Base-by-base conservation (phyloP, 2,329 filamentous ascomycete species). In the Stylonectria norvegica region DNA sequence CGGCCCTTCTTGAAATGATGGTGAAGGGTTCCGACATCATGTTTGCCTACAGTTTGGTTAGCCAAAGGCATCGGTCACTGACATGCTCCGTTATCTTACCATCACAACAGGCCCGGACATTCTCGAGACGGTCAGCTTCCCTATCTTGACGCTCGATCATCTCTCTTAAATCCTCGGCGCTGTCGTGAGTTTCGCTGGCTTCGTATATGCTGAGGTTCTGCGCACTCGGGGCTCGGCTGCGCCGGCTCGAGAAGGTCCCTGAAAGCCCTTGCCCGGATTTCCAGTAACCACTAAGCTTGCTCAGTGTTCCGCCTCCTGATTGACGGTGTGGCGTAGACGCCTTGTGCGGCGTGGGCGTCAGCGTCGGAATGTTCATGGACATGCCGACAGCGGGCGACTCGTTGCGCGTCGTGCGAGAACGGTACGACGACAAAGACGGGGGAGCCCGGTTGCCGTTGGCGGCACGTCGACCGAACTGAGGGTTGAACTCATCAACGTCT, bases 91-190 rank as follows among this genome's bases (percentile, higher is more conserved):
- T 4, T 8, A 14, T 37, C 84, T 78, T 76, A 91, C 90, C 93
- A 77, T 97, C 93, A 66, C 93, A 98, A 70, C 93, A 98, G 44
- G 91, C 90, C 60, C 93, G 78, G 50, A 98, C 93, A 63, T 98
- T 96, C 73, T 97, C 91, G 56, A 97, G 74, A 47, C 83, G 77
- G 59, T 90, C 86, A 18, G 83, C 73, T 52, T 90, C 86, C 38
- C 81, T 73, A 56, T 91, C 85, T 59, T 89, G 83, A 48, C 79
- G 75, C 66, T 91, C 86, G 55, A 91, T 87, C 49, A 90, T 81
- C 49, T 83, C 77, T 41, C 88, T 75, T 42, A 95, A 63, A 59
- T 96, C 89, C 63, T 95, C 89, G 3, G 86, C 86, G 56, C 84
- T 89, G 60, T 91, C 86, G 49, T 84, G 81, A 12, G 80, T 78